These are phyloP conservation scores for Dysphania ambrosioides DNA, from an alignment of 148 eudicot genomes.

Conservation along the genomic window DNA sequence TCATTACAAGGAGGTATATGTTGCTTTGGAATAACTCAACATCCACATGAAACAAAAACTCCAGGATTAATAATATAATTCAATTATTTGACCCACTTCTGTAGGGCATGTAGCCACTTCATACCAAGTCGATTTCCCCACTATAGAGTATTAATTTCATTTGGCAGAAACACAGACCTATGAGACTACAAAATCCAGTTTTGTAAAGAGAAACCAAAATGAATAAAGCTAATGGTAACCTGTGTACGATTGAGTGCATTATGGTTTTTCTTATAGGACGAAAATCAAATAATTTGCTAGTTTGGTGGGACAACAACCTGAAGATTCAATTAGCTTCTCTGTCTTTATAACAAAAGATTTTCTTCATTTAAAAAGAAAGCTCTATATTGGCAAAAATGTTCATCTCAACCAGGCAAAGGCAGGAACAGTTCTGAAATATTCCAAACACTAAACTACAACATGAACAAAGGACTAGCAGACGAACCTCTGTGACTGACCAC, in stretches of 20 bases:
- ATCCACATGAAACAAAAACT: too few relatives aligned
- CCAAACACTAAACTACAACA: not conserved
- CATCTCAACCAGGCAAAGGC: not conserved
- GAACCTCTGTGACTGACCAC: constrained; percentile 46
- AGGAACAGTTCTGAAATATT: not conserved
- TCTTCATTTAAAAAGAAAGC: not conserved
- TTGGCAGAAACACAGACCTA: not conserved
- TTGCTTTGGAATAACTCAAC: too few relatives aligned
- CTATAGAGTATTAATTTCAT: not conserved
- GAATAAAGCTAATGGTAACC: not conserved
- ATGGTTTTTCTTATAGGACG: not conserved
- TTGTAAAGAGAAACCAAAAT: not conserved
- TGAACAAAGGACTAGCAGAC: not conserved
- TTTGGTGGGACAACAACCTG: not conserved
- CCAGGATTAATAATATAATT: too few relatives aligned
- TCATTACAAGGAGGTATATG: not conserved
- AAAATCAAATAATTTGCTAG: not conserved
- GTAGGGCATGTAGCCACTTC: not conserved
- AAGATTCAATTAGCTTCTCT: not conserved
- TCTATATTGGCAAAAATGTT: not conserved
- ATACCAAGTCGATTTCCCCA: not conserved
- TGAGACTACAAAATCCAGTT: not conserved
- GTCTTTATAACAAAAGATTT: not conserved
- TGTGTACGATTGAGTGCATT: not conserved
- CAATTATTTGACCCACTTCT: not conserved